Evolutionary conservation across 768 basidiomycete species (phyloP), one percentile per base, ranked within the genome.

Genomic region (Ramaria sp.): DNA sequence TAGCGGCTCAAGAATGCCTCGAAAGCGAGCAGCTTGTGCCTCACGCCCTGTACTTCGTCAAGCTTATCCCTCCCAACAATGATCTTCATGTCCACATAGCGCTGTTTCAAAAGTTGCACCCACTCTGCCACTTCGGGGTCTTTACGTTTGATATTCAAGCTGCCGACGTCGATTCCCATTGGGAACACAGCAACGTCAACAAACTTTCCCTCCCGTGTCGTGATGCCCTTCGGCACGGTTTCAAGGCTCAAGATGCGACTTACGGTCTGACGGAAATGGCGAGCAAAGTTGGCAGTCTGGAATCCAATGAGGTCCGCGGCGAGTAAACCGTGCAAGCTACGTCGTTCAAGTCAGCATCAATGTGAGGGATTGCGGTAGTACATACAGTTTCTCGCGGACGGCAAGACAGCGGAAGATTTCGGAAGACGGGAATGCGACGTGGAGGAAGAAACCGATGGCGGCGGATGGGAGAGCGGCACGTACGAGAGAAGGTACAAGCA

Each of bases 401-500:
- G 85, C 83, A 28, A 97, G 73, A 67, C 92, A 95, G 7, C 94
- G 77, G 77, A 96, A 96, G 61, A 96, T 94, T 68, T 98, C 95
- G 25, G 88, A 91, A 39, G 83, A 86, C 3, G 94, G 95, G 71
- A 96, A 97, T 2, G 95, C 89, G 54, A 94, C 92, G 65, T 97
- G 95, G 69, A 96, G 79, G 77, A 98, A 98, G 78, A 97, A 96
- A 1, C 87, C 90, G 60, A 91, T 87, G 34, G 82, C 79, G 13
- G 66, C 68, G 18, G 66, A 73, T 65, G 82, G 66, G 67, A 90
- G 65, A 63, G 75, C 58, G 25, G 81, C 75, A 48, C 94, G 83
- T 27, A 98, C 78, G 69, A 97, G 82, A 41, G 78, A 75, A 1
- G 95, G 95, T 8, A 96, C 79, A 48, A 98, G 83, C 74, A 96